Evolutionary conservation across 495 filamentous ascomycete species (phyloP).

Genomic region (Aspergillus funiculosus): DNA sequence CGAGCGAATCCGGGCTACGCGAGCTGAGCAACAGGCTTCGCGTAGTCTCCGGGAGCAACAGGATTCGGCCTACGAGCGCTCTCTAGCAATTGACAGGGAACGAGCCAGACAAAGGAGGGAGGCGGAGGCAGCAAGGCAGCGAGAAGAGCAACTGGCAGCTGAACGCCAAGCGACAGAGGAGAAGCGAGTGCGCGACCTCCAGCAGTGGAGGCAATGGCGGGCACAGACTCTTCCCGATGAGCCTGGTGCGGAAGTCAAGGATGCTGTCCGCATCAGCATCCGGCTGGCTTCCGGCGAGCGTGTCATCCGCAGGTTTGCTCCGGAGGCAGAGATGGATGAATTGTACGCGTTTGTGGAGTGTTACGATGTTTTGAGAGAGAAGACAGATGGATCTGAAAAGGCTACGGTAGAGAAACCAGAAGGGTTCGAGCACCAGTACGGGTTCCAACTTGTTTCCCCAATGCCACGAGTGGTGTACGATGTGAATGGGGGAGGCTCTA

Average conservation of each 20-base stretch:
- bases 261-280: constrained; percentile 73
- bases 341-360: constrained; percentile 97
- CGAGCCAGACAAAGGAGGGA: constrained; percentile 67
- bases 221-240: constrained; percentile 60
- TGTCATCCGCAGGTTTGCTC: constrained; percentile 66
- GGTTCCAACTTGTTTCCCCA: constrained; percentile 72
- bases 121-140: constrained; percentile 60
- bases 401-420: constrained; percentile 47
- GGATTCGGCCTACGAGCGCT: constrained; percentile 87
- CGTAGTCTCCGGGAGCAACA: constrained; percentile 76
- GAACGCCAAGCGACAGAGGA: constrained; percentile 61
- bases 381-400: constrained; percentile 16
- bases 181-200: constrained; percentile 48
- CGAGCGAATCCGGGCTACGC: constrained; percentile 57
- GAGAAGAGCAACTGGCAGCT: constrained; percentile 55
- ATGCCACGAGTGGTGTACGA: constrained; percentile 77
- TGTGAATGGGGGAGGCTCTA: constrained; percentile 54
- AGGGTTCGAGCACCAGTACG: constrained; percentile 70
- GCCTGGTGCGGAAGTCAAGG: constrained; percentile 57
- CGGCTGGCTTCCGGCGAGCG: constrained; percentile 68
- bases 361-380: constrained; percentile 56
- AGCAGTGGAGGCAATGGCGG: constrained; percentile 79
- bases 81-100: constrained; percentile 80
- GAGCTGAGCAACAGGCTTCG: constrained; percentile 70
- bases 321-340: constrained; percentile 67